Evolutionary conservation across 306 rosid genomes (phyloP).

Genomic region (Astragalus glycyphyllos): DNA sequence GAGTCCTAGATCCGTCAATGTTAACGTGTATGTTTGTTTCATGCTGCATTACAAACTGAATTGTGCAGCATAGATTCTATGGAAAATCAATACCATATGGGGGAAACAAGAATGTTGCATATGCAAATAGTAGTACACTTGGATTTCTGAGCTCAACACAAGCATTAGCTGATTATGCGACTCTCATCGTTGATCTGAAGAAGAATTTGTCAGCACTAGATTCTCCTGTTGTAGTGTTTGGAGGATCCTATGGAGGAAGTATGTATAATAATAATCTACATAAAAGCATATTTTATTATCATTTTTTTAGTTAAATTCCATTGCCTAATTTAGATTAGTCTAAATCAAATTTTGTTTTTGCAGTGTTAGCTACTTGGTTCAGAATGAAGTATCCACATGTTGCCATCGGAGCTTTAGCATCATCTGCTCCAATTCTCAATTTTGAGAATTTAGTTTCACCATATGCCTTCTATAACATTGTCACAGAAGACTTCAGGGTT

Average conservation of each 20-base stretch:
- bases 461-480: conserved; percentile 51
- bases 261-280: conserved; percentile 19
- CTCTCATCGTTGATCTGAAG: conserved; percentile 72
- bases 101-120: too few relatives aligned
- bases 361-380: conserved; percentile 93
- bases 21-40: not conserved
- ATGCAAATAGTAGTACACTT: too few relatives aligned
- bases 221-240: conserved; percentile 85
- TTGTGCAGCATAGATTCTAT: conserved; percentile 77
- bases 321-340: not conserved
- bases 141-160: too few relatives aligned
- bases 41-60: conserved; percentile 11
- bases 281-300: too few relatives aligned
- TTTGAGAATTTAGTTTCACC: conserved; percentile 69
- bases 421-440: conserved; percentile 86
- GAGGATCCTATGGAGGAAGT: conserved; percentile 98
- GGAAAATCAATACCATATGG: too few relatives aligned
- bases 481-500: conserved; percentile 80
- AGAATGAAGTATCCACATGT: conserved; percentile 84
- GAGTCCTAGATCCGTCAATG: too few relatives aligned
- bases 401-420: conserved; percentile 83
- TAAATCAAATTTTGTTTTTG: conserved; percentile 18
- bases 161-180: too few relatives aligned
- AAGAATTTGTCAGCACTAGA: conserved; percentile 63
- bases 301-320: too few relatives aligned